Evolutionary conservation across 2,329 filamentous ascomycete genomes (phyloP).

Genomic region (Magnaporthiopsis incrustans): DNA sequence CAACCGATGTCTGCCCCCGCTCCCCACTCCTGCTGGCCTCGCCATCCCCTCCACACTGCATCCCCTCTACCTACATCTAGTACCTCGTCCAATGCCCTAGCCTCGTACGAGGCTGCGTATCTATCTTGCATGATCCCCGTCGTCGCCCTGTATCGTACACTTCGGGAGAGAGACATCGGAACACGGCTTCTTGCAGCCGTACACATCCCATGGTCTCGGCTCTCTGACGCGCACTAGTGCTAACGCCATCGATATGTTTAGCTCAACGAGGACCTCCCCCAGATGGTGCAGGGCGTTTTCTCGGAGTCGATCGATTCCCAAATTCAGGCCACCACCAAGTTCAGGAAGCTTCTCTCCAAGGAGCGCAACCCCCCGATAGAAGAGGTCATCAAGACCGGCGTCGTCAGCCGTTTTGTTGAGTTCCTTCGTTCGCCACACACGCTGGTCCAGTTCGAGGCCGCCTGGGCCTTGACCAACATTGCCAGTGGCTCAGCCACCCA

Average conservation of each 20-base stretch:
- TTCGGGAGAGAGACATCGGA: background rate
- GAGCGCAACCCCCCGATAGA: slow-evolving; percentile 99
- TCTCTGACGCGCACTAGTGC: slow-evolving; percentile 7
- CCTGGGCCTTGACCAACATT: slow-evolving; percentile 98
- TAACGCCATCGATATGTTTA: slow-evolving; percentile 31
- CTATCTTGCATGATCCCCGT: background rate
- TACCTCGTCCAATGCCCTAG: background rate
- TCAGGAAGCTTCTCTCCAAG: slow-evolving; percentile 95
- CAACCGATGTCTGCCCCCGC: background rate
- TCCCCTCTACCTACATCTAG: background rate
- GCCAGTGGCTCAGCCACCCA: slow-evolving; percentile 94
- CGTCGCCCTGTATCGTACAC: background rate
- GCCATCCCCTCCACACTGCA: background rate
- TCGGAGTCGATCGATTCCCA: slow-evolving; percentile 97
- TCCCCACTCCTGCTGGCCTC: background rate
- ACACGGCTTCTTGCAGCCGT: background rate
- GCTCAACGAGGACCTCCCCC: slow-evolving; percentile 95
- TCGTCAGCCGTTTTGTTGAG: slow-evolving; percentile 94
- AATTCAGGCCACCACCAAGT: slow-evolving; percentile 96
- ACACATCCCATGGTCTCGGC: too few species aligned
- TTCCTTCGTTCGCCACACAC: slow-evolving; percentile 97
- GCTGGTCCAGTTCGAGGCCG: slow-evolving; percentile 96
- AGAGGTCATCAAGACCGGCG: slow-evolving; percentile 97
- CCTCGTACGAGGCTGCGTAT: background rate
- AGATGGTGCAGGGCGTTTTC: slow-evolving; percentile 97